Base-by-base conservation (phyloP, 164 flowering plant species). In the Cinnamomum micranthum region DNA sequence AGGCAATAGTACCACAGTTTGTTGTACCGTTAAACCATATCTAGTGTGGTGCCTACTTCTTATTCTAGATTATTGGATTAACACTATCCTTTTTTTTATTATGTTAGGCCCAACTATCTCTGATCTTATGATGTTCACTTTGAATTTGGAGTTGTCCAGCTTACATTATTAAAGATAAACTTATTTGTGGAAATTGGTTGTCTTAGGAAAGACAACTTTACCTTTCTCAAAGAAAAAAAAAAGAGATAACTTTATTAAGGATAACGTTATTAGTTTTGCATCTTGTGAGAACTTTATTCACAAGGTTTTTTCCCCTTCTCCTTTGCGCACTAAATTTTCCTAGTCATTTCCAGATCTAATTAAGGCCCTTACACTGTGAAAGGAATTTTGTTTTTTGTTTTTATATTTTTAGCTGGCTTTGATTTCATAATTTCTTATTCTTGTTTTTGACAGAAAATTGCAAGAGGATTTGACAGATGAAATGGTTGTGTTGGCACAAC, bases 381-480 rank as follows among this genome's bases (percentile, higher is more conserved):
- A 2, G 15, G 4, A 17, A 33, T 25, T 17, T 9, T 28, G 1
- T 25, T 25, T 25, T 19, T 67, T 19, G 2, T 11, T 68, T 15
- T 47, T 17, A 17, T 52, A 52, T 15, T 55, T 55, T 55, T 55
- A 13, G 69, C 15, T 19, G 22, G n/a, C 50, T 15, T 14, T 22
- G 22, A 52, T 52, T 71, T 71, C 17, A 71, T 71, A 17, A 59
- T 59, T 59, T 31, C 47, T 55, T 22, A 55, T 68, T 60, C 23
- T 12, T 68, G 7, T 55, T 12, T 65, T 76, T 50, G 47, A 78
- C 88, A 93, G 98, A 83, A 91, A 90, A 81, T 92, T 95, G 78
- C 99, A 95, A 82, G 99, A 95, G 68, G 96, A 87, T 81, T 85
- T 95, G 88, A 95, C 99, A 3, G 99, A 95, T 81, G 99, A 95